A percentile compares a stretch with the other conserved stretches of the same genome.
Conservation (phyloP, 257 asterid species). For the Fraxinus pennsylvanica region DNA sequence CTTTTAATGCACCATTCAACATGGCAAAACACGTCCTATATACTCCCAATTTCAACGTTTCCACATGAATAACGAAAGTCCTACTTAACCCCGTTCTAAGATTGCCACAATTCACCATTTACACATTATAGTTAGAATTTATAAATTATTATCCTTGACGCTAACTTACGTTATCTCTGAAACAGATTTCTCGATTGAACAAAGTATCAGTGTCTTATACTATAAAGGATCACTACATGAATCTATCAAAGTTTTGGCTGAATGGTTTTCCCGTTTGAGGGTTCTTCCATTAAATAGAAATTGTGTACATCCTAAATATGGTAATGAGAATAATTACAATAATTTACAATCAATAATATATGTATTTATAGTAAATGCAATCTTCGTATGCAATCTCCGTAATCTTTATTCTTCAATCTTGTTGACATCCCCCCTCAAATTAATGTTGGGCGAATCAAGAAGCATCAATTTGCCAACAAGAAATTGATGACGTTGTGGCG, state of each 20-base stretch:
- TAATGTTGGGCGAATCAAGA: no score
- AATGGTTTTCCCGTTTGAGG: no score
- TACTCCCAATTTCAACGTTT: constrained; percentile 10
- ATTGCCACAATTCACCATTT: neutral
- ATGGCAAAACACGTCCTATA: neutral
- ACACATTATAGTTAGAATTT: neutral
- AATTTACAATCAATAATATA: no score
- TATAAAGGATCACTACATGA: neutral
- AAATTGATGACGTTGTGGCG: no score
- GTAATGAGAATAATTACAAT: no score
- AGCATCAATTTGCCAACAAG: no score
- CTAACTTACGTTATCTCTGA: neutral
- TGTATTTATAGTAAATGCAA: no score
- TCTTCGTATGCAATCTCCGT: no score
- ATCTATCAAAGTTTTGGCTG: neutral
- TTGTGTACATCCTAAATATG: no score
- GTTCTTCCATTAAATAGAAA: no score
- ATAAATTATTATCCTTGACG: neutral
- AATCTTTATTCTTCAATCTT: no score
- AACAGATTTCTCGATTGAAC: neutral
- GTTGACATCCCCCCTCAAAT: no score
- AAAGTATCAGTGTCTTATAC: neutral
- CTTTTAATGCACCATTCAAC: neutral
- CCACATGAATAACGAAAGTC: neutral
- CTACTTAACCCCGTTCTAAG: neutral